Evolutionary conservation across 129 eudicot species (phyloP).

Genomic region (Ambrosia trifida): DNA sequence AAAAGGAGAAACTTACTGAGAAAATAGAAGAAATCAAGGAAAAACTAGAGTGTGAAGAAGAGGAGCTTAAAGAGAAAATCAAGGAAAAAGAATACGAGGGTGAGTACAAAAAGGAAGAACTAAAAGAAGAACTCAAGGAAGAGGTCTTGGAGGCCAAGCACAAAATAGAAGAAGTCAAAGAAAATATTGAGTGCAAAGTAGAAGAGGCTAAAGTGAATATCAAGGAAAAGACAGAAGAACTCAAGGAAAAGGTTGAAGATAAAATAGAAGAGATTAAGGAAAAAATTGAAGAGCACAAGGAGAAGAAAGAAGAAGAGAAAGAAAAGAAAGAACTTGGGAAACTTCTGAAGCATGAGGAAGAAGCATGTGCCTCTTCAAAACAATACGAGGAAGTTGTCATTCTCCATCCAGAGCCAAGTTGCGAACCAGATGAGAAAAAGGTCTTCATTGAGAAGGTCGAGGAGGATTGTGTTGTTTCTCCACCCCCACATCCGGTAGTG

Average conservation of each 20-base stretch:
- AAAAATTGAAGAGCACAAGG: conserved; percentile 30
- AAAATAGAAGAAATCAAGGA: conserved; percentile 24
- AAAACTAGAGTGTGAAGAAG: conserved; percentile 30
- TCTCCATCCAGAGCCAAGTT: conserved; percentile 14
- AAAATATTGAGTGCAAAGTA: conserved; percentile 27
- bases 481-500: conserved; percentile 27
- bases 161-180: conserved; percentile 26
- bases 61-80: conserved; percentile 30
- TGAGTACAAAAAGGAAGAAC: conserved; percentile 28
- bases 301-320: conserved; percentile 32
- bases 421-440: conserved; percentile 20
- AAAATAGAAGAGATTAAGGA: conserved; percentile 8
- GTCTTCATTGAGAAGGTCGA: conserved; percentile 18
- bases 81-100: conserved; percentile 30
- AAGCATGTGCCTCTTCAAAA: conserved; percentile 1
- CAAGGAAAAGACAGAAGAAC: conserved; percentile 19
- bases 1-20: conserved; percentile 18
- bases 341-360: conserved; percentile 22
- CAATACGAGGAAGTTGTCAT: conserved; percentile 23
- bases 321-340: conserved; percentile 33
- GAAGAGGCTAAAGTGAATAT: conserved; percentile 21
- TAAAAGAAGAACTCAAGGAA: conserved; percentile 30
- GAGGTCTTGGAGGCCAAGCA: conserved; percentile 23
- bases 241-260: conserved; percentile 6
- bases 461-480: conserved; percentile 24